Evolutionary conservation across 2,329 filamentous ascomycete genomes (phyloP).

Genomic region (Sporothrix humicola): DNA sequence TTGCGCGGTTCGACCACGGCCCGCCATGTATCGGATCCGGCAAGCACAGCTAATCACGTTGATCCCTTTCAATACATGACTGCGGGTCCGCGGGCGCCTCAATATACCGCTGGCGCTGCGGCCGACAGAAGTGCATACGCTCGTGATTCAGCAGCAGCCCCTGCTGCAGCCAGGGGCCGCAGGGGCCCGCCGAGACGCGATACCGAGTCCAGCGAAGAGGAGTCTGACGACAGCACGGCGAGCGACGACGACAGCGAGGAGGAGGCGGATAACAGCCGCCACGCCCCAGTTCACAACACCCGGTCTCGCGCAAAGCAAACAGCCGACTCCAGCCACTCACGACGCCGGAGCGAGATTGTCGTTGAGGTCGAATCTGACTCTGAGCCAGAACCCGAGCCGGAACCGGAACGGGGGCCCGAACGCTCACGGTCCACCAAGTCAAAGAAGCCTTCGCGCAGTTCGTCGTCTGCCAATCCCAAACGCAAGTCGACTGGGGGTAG

Average conservation of each 20-base stretch:
- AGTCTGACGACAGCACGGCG: constrained; percentile 40
- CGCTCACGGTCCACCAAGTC: constrained; percentile 38
- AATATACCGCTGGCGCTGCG: constrained; percentile 45
- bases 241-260: constrained; percentile 42
- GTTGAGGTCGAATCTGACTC: constrained; percentile 46
- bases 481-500: constrained; percentile 32
- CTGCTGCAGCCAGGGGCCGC: constrained; percentile 45
- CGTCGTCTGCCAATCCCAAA: constrained; percentile 32
- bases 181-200: constrained; percentile 45
- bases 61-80: constrained; percentile 63
- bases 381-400: constrained; percentile 28
- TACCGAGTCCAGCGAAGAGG: constrained; percentile 39
- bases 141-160: constrained; percentile 38
- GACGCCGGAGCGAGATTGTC: constrained; percentile 47
- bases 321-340: not conserved
- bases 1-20: constrained; percentile 45
- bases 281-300: constrained; percentile 35
- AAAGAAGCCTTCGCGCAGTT: constrained; percentile 34
- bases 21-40: constrained; percentile 55
- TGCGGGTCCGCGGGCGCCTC: constrained; percentile 49
- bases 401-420: constrained; percentile 36
- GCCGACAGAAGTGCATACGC: constrained; percentile 37
- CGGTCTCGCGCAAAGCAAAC: constrained; percentile 35
- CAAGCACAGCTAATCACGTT: constrained; percentile 40
- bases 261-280: constrained; percentile 37